Evolutionary conservation across 2,329 filamentous ascomycete genomes (phyloP), one percentile per base, ranked within the genome.

Genomic region (Lachnellula subtilissima): DNA sequence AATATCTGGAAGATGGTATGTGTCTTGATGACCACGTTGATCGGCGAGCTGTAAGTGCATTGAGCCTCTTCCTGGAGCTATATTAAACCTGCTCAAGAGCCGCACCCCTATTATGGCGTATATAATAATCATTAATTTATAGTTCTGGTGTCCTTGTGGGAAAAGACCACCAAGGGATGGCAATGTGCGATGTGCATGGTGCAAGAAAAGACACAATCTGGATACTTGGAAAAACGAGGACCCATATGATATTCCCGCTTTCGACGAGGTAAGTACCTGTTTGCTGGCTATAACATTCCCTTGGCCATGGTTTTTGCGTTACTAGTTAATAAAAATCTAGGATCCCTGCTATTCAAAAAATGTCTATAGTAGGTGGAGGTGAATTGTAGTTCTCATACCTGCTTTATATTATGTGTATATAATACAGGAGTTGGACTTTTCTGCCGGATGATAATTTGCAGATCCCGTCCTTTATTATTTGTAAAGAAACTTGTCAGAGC

Each of bases 61-160:
- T 28, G 5, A 36, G n/a, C 36, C 32, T 19, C 5, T 17, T 45
- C 22, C 5, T 25, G 1, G 1, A 9, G 11, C 14, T 28, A 46
- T 15, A 23, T 7, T 22, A 19, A 28, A 32, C 12, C 32, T 40
- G 48, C 25, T 19, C 19, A 12, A 25, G 11, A 56, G 9, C 7
- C 22, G n/a, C 22, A 2, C 4, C 4, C 22, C 22, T 22, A 49
- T 47, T 28, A 35, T 39, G 1, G 36, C 36, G 15, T 39, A n/a
- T n/a, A 48, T n/a, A 28, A 36, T 47, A 36, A 39, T 32, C 52
- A 53, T 50, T 45, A 49, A 12, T 50, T 35, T 35, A 55, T 53
- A 61, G 59, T 57, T 57, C 37, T 61, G 54, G 52, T 61, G 59
- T 48, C 56, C 52, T 36, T 61, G 59, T 57, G 56, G 56, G 37